These are phyloP conservation scores for Taphrina confusa DNA, from an alignment of 1,139 yeast genomes.

Conservation along the genomic window DNA sequence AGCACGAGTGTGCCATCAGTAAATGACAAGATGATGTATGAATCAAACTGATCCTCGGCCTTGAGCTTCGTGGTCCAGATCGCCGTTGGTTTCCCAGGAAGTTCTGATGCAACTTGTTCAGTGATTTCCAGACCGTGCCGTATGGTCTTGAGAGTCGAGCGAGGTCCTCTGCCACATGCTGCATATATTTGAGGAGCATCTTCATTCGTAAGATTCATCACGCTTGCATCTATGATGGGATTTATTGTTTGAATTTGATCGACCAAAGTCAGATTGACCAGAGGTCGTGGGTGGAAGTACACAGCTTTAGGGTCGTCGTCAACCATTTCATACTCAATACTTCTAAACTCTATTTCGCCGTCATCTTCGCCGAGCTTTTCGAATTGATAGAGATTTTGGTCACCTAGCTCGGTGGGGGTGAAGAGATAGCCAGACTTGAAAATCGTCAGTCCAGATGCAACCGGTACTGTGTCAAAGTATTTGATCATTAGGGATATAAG, in stretches of 20 bases:
- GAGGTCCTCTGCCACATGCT: conserved; percentile 49
- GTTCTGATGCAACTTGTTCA: conserved; percentile 68
- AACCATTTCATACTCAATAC: conserved; percentile 44
- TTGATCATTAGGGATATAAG: conserved; percentile 51
- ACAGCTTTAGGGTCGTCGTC: conserved; percentile 43
- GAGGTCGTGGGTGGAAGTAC: conserved; percentile 45
- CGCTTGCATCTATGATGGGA: conserved; percentile 60
- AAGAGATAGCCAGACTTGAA: conserved; percentile 75
- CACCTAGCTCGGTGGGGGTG: conserved; percentile 64
- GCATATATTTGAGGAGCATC: conserved; percentile 49
- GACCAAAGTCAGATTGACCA: conserved; percentile 63
- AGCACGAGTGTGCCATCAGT: conserved; percentile 69
- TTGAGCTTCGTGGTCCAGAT: conserved; percentile 62
- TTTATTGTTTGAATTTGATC: conserved; percentile 57
- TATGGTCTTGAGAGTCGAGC: conserved; percentile 56
- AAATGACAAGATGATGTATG: conserved; percentile 68
- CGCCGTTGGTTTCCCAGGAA: conserved; percentile 63
- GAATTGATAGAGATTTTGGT: conserved; percentile 71
- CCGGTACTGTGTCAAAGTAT: conserved; percentile 76
- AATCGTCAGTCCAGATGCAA: conserved; percentile 58
- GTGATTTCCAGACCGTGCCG: conserved; percentile 64
- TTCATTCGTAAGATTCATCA: conserved; percentile 46
- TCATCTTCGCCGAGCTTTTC: conserved; percentile 68
- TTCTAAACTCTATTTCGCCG: conserved; percentile 46
- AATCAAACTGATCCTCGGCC: conserved; percentile 56